Evolutionary conservation across 352 stramenopile genomes (phyloP).

Genomic region (Globisporangium perplexum): DNA sequence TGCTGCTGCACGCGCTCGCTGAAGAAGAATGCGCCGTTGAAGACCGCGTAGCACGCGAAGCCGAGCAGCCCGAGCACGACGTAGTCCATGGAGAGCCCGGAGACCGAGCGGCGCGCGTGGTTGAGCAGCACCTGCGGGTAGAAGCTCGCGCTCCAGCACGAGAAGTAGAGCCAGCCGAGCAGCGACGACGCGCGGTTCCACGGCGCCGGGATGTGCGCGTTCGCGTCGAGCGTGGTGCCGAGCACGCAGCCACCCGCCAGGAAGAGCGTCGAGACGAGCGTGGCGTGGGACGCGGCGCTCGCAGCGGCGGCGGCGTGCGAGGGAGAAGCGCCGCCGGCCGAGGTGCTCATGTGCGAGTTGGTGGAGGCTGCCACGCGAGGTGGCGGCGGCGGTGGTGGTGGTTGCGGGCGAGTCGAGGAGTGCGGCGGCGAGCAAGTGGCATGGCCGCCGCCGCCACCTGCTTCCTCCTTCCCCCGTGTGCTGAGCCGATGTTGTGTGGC

Average conservation of each 20-base stretch:
- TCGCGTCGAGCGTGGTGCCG: conserved; percentile 55
- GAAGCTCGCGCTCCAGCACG: conserved; percentile 88
- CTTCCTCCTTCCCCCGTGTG: too few species aligned
- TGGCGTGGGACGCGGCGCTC: neutral
- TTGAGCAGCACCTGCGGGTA: conserved; percentile 94
- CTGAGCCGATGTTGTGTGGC: too few species aligned
- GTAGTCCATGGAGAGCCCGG: conserved; percentile 92
- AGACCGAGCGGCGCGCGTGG: conserved; percentile 79
- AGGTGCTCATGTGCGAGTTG: neutral
- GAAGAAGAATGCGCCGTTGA: conserved; percentile 92
- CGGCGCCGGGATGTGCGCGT: conserved; percentile 73
- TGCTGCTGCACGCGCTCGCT: conserved; percentile 78
- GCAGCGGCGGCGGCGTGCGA: neutral
- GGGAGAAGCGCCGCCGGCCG: neutral
- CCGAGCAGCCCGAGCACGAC: conserved; percentile 92
- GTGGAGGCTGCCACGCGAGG: neutral
- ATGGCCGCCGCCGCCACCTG: too few species aligned
- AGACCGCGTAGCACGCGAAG: conserved; percentile 93
- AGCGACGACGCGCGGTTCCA: conserved; percentile 86
- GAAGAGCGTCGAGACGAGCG: conserved; percentile 14
- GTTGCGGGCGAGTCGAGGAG: too few species aligned
- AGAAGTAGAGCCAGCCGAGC: conserved; percentile 91
- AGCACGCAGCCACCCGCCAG: conserved; percentile 49
- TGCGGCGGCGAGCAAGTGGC: too few species aligned
- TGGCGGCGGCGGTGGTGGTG: too few species aligned